Base-by-base conservation (phyloP, 345 rosid genomes). In the Mallotus nudiflorus region DNA sequence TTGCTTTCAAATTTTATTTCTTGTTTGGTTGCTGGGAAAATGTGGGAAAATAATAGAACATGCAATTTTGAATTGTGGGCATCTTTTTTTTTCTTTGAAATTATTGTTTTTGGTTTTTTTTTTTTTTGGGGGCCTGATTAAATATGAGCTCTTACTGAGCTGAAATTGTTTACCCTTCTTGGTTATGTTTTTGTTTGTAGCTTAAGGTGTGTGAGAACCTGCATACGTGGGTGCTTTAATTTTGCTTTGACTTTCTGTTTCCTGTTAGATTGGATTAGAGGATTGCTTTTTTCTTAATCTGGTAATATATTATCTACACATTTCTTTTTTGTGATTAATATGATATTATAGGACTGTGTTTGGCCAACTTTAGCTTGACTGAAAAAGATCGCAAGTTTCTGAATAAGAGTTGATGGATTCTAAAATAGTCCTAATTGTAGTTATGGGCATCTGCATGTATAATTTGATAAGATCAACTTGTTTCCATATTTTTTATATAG, bases 21-120 rank as follows among this genome's bases (percentile, higher is more conserved):
- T 57, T 74, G 73, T 80, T 80, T 80, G 75, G 64, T 55, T 77
- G 67, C 72, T 69, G 76, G 55, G 74, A 66, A 78, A 80, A 68
- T 73, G 74, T n/a, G 50, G 69, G 61, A 68, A n/a, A 50, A 18
- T 16, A 48, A 5, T 37, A 4, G 62, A 69, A 75, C 22, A 45
- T 62, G 63, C 25, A 20, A 65, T 53, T 66, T 49, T 54, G 9
- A 68, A 46, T 54, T 31, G 46, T 56, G 45, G 53, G 52, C 67
- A 33, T 60, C 18, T 19, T 66, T 37, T 46, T 11, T 40, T 27
- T 31, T 53, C 9, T 40, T 18, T 58, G 37, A 2, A 3, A 2
- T 12, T 42, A 9, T 8, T 13, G 6, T 44, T 46, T 27, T 64
- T 27, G 9, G 22, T 44, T 14, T 13, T 48, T 18, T 28, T 1